Conservation (phyloP, 1,284 basidiomycete species). For the Cerrena zonata region DNA sequence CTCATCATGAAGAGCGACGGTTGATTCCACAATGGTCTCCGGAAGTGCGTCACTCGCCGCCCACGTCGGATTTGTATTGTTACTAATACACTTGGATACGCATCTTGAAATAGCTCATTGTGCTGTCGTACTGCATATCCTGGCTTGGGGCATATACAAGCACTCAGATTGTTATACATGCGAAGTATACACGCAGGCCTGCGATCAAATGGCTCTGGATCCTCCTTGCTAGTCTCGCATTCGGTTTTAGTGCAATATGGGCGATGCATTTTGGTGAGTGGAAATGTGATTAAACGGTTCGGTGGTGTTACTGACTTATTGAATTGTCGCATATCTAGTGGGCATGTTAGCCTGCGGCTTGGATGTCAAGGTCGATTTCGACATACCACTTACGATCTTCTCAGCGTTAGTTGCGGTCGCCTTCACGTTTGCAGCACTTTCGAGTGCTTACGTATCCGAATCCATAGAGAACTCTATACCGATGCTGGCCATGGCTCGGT, state of each 20-base stretch:
- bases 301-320: too few species aligned
- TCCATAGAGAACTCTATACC: conserved; percentile 17
- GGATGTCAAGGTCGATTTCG: conserved; percentile 23
- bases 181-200: conserved; percentile 22
- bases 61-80: too few species aligned
- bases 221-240: conserved; percentile 25
- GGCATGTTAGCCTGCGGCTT: conserved; percentile 29
- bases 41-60: conserved; percentile 16
- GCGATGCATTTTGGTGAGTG: conserved; percentile 30
- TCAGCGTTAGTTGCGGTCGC: conserved; percentile 26
- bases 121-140: conserved; percentile 26
- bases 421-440: conserved; percentile 27
- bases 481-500: conserved; percentile 7
- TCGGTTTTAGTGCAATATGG: conserved; percentile 30
- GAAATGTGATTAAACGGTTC: too few species aligned
- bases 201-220: conserved; percentile 23
- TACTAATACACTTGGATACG: too few species aligned
- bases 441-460: conserved; percentile 20
- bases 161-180: conserved; percentile 29
- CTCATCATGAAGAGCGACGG: conserved; percentile 19
- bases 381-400: conserved; percentile 23
- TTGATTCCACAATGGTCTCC: conserved; percentile 25
- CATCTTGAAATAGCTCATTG: conserved; percentile 19
- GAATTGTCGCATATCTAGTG: conserved; percentile 12
- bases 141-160: conserved; percentile 29